phyloP scores from a whole-genome alignment of 1,284 basidiomycete genomes.

The Vanrija pseudolonga region DNA sequence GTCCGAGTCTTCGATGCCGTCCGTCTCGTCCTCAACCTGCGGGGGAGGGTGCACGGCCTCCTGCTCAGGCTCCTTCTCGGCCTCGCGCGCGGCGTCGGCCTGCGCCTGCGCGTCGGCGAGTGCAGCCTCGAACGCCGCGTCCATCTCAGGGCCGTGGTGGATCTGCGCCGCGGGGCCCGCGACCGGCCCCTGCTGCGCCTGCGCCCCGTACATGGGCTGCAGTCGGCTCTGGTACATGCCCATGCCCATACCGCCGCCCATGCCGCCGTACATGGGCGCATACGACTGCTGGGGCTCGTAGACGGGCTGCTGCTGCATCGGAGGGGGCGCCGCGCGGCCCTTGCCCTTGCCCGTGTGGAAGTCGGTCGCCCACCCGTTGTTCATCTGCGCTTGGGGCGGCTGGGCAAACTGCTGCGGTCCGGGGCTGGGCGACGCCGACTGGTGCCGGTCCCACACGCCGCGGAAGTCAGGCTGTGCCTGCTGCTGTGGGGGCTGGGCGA shows the following conservation, averaged over 20 bases:
- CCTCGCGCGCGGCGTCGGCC: slow-evolving; percentile 55
- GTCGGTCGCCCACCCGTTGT: slow-evolving; percentile 10
- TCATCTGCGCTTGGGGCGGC: neutral
- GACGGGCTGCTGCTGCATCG: neutral
- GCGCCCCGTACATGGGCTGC: slow-evolving; percentile 13
- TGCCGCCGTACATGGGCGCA: slow-evolving; percentile 2
- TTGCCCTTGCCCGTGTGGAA: slow-evolving; percentile 24
- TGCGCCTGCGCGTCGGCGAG: slow-evolving; percentile 61
- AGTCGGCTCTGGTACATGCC: slow-evolving; percentile 17
- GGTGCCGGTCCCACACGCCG: slow-evolving; percentile 14
- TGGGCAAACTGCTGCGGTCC: neutral
- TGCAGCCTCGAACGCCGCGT: slow-evolving; percentile 72
- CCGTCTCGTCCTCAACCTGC: slow-evolving; percentile 19
- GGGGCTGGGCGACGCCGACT: neutral
- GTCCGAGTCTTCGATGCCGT: neutral
- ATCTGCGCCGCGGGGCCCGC: neutral
- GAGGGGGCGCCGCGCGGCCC: slow-evolving; percentile 13
- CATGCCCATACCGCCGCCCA: slow-evolving; percentile 9
- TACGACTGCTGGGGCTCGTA: slow-evolving; percentile 3
- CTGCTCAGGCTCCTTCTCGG: slow-evolving; percentile 15
- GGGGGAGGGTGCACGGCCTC: slow-evolving; percentile 49
- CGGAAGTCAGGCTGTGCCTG: slow-evolving; percentile 5
- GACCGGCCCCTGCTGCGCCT: slow-evolving; percentile 37
- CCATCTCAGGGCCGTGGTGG: slow-evolving; percentile 50
- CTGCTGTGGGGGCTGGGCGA: slow-evolving; percentile 18